Evolutionary conservation across 345 rosid species (phyloP).

Genomic region (Lepidium africanum): DNA sequence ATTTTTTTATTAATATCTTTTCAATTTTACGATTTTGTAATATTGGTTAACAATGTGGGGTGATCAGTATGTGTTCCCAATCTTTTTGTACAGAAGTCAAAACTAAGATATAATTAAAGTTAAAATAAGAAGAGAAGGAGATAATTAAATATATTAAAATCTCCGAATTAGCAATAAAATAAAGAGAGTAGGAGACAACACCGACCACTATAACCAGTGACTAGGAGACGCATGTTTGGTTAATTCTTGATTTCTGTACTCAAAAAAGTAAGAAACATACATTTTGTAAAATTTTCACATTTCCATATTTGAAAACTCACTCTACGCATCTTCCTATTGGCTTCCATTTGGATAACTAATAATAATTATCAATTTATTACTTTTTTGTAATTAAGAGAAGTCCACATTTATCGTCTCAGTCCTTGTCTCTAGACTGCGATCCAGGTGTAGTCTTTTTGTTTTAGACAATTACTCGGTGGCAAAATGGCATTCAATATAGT

Average conservation of each 20-base stretch:
- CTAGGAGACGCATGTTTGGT: slow-evolving; percentile 49
- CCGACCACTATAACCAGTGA: slow-evolving; percentile 62
- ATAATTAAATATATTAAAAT: background rate
- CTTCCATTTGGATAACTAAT: slow-evolving; percentile 4
- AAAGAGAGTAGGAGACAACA: slow-evolving; percentile 27
- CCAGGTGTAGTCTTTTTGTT: too few relatives aligned
- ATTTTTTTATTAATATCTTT: too few relatives aligned
- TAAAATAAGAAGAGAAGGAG: background rate
- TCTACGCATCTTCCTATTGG: slow-evolving; percentile 14
- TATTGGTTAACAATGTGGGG: too few relatives aligned
- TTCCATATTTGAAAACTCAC: slow-evolving; percentile 16
- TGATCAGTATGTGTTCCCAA: background rate
- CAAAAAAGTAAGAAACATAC: background rate
- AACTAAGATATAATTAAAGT: background rate
- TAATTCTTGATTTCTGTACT: slow-evolving; percentile 10
- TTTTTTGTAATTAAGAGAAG: background rate
- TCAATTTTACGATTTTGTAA: too few relatives aligned
- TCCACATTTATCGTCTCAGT: too few relatives aligned
- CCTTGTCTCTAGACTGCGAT: too few relatives aligned
- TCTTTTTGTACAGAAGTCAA: background rate
- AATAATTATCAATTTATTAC: background rate
- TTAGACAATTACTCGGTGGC: too few relatives aligned
- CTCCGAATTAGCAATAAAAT: background rate
- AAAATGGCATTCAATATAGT: too few relatives aligned
- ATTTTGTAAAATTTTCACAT: slow-evolving; percentile 32